A percentile compares a stretch with the other conserved stretches of the same genome.
Evolutionary conservation across 1,284 basidiomycete species (phyloP).

Genomic region (Ustilago cynodontis): DNA sequence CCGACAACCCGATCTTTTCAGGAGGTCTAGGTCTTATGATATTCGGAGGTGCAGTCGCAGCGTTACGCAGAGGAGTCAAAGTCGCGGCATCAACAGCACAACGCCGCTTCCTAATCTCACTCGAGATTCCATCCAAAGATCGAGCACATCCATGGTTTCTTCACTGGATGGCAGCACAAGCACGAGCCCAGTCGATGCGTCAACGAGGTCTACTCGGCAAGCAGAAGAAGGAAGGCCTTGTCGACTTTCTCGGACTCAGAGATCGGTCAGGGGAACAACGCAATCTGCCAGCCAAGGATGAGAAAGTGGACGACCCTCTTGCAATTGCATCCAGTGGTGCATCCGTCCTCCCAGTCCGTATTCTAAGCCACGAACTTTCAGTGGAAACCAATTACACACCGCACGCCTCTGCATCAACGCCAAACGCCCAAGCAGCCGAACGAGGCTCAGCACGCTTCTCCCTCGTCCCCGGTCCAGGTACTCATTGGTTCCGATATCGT

Average conservation of each 20-base stretch:
- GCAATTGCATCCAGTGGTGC: constrained; percentile 68
- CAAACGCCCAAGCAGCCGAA: constrained; percentile 45
- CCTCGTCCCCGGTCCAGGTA: constrained; percentile 94
- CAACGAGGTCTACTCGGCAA: constrained; percentile 56
- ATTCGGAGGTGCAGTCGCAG: constrained; percentile 63
- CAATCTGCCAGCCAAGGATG: background rate
- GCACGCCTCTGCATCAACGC: constrained; percentile 40
- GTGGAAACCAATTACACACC: constrained; percentile 79
- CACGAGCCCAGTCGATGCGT: constrained; percentile 66
- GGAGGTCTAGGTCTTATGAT: constrained; percentile 68
- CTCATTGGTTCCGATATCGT: constrained; percentile 89
- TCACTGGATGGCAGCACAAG: constrained; percentile 86
- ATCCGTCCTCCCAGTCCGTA: constrained; percentile 70
- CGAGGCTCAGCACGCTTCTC: constrained; percentile 76
- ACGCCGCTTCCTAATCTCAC: constrained; percentile 89
- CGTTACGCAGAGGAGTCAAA: constrained; percentile 73
- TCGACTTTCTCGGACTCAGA: constrained; percentile 60
- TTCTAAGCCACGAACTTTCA: constrained; percentile 81
- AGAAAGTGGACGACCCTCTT: constrained; percentile 65
- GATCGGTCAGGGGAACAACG: constrained; percentile 23
- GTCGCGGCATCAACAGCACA: constrained; percentile 82
- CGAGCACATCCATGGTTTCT: constrained; percentile 96
- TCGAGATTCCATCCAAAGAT: constrained; percentile 97
- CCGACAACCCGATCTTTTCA: constrained; percentile 65
- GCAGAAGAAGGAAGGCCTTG: constrained; percentile 53